Conservation (phyloP, 345 rosid genomes). For the Geranium brycei region DNA sequence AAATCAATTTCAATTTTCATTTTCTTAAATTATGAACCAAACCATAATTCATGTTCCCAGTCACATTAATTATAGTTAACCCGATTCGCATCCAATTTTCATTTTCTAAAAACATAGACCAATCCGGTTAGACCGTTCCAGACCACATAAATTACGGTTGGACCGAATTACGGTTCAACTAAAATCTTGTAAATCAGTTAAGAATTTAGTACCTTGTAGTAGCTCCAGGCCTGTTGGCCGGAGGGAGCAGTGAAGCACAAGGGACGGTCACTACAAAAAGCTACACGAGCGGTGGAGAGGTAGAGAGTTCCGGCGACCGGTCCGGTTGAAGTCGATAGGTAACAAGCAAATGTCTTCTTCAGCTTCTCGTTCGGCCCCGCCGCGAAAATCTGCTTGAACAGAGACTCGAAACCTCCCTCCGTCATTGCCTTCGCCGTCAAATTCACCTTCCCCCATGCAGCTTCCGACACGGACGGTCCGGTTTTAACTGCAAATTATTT, state of each 20-base stretch:
- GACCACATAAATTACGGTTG: no score
- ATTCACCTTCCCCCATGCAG: constrained; percentile 84
- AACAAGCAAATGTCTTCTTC: constrained; percentile 66
- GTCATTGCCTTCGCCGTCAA: constrained; percentile 64
- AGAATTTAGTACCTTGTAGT: constrained; percentile 33
- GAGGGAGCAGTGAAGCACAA: constrained; percentile 60
- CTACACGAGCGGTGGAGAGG: constrained; percentile 46
- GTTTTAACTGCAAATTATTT: constrained; percentile 38
- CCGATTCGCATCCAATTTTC: no score
- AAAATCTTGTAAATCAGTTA: no score
- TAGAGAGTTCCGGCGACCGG: constrained; percentile 86
- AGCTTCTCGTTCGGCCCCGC: constrained; percentile 57
- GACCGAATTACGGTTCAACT: no score
- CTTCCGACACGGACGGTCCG: constrained; percentile 53
- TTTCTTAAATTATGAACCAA: no score
- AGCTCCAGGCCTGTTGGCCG: constrained; percentile 78
- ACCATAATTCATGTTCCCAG: no score
- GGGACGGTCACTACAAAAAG: constrained; percentile 82
- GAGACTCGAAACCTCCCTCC: constrained; percentile 78
- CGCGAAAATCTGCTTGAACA: constrained; percentile 52
- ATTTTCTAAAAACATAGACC: no score
- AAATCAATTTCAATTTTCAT: no score
- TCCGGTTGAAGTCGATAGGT: constrained; percentile 70
- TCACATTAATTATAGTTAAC: no score
- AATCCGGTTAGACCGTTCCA: no score